Percentiles rank a stretch among this genome's conserved stretches.
phyloP scores from a whole-genome alignment of 176 grass and related monocot genomes.

The Musa schizocarpa region DNA sequence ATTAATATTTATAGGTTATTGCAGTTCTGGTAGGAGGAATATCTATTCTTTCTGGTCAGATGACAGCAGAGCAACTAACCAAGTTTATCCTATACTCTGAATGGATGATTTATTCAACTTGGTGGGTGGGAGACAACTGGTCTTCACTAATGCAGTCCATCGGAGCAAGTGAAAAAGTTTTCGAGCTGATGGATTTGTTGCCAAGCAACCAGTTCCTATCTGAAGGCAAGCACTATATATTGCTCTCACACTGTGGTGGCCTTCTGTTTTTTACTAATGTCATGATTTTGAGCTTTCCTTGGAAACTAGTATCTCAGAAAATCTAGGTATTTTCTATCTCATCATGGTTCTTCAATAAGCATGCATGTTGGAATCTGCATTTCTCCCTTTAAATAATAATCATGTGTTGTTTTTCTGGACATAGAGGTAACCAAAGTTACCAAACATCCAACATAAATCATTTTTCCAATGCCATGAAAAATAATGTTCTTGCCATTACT shows the following conservation, averaged over 20 bases:
- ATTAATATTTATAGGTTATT: conserved; percentile 84
- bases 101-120: conserved; percentile 94
- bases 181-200: conserved; percentile 83
- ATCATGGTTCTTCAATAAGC: too few species aligned
- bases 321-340: too few species aligned
- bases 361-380: too few species aligned
- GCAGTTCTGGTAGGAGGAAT: conserved; percentile 92
- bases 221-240: conserved; percentile 51
- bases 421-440: too few species aligned
- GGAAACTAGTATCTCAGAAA: too few species aligned
- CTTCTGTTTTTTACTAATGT: conserved; percentile 3
- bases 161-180: conserved; percentile 97
- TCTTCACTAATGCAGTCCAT: conserved; percentile 95
- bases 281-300: neutral
- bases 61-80: conserved; percentile 84
- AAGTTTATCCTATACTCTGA: conserved; percentile 96
- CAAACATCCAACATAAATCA: too few species aligned
- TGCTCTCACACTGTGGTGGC: neutral
- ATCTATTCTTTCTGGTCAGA: conserved; percentile 80
- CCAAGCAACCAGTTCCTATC: conserved; percentile 59
- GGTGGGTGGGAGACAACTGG: conserved; percentile 99
- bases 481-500: too few species aligned
- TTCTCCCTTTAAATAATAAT: too few species aligned
- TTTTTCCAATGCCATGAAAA: too few species aligned
- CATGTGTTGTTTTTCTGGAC: too few species aligned